phyloP scores from a whole-genome alignment of 164 flowering plant species.

The Aristolochia fimbriata region DNA sequence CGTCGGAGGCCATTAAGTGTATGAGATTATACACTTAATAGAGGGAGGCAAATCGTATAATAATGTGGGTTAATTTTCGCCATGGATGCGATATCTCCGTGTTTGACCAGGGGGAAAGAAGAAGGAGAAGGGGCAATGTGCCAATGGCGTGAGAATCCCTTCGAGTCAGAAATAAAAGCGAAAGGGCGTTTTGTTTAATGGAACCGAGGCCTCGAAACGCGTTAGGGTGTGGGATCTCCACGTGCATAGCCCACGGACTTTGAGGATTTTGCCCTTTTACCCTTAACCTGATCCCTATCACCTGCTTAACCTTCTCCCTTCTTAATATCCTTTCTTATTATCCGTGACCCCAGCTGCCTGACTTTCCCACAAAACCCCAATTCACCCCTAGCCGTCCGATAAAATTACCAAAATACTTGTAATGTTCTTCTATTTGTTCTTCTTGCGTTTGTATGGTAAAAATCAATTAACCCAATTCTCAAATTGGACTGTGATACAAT shows the following conservation, averaged over 20 bases:
- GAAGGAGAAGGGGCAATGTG: neutral
- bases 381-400: neutral
- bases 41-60: too few species aligned
- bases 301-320: neutral
- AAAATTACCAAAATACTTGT: neutral
- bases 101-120: conserved; percentile 17
- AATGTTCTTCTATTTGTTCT: too few species aligned
- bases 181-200: neutral
- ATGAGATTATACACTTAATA: too few species aligned
- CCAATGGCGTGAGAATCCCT: conserved; percentile 24
- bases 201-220: conserved; percentile 6
- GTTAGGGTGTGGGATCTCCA: conserved; percentile 7
- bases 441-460: too few species aligned
- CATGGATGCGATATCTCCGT: conserved; percentile 11
- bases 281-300: neutral
- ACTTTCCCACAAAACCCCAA: neutral
- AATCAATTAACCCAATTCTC: too few species aligned
- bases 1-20: too few species aligned
- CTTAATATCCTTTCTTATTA: neutral
- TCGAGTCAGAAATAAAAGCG: conserved; percentile 9
- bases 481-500: too few species aligned
- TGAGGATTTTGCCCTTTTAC: conserved; percentile 11
- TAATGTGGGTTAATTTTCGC: too few species aligned
- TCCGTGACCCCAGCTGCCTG: neutral
- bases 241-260: conserved; percentile 13